Conservation (phyloP, 129 eudicot species). For the Silybum marianum region DNA sequence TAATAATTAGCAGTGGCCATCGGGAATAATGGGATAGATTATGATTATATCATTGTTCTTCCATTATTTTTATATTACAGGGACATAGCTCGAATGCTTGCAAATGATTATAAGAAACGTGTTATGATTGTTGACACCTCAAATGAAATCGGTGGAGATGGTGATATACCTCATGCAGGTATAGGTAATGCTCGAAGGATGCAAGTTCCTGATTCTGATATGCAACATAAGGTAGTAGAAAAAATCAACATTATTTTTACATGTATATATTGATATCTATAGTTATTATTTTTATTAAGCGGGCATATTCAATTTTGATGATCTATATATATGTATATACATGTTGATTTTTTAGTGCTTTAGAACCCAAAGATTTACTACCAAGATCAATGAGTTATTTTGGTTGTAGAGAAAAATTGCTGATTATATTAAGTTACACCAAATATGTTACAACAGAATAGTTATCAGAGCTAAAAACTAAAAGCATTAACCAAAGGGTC, state of each 20-base stretch:
- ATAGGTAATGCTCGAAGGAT: constrained; percentile 92
- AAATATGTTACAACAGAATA: too few species aligned
- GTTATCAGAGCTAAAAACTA: too few species aligned
- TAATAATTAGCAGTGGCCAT: background rate
- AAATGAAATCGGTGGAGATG: constrained; percentile 98
- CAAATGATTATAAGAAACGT: constrained; percentile 81
- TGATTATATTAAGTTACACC: background rate
- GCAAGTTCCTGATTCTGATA: constrained; percentile 91
- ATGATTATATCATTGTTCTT: background rate
- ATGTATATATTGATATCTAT: background rate
- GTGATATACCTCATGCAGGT: constrained; percentile 95
- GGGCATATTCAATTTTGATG: background rate
- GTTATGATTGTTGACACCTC: constrained; percentile 99
- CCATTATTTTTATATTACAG: constrained; percentile 36
- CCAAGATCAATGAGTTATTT: too few species aligned
- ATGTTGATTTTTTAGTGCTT: background rate
- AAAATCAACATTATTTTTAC: background rate
- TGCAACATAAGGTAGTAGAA: constrained; percentile 73
- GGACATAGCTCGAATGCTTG: constrained; percentile 98
- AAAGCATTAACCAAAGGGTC: too few species aligned
- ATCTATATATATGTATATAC: background rate
- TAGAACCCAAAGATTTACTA: background rate
- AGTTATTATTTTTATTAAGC: background rate
- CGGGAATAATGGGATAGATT: background rate
- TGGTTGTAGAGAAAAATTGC: background rate